Percentiles rank a stretch among this genome's conserved stretches.
Evolutionary conservation across 1,284 basidiomycete species (phyloP).

Genomic region (Bondarzewia mesenterica): DNA sequence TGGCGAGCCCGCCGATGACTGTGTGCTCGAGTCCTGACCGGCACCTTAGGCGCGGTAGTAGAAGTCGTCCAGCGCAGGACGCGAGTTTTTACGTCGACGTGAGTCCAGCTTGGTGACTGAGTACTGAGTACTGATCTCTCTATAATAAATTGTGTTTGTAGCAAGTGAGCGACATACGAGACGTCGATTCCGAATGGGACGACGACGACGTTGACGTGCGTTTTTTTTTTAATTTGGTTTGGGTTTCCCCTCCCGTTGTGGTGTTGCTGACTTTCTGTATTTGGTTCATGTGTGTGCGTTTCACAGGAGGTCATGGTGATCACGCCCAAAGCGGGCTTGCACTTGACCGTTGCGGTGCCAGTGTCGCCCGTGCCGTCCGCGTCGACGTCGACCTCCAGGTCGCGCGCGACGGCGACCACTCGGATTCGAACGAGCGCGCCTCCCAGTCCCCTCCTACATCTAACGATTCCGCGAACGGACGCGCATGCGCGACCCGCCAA

Average conservation of each 20-base stretch:
- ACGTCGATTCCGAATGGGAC: conserved; percentile 31
- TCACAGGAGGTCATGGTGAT: conserved; percentile 34
- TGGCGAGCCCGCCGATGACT: background rate
- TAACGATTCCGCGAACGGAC: no score
- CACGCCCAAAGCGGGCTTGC: conserved; percentile 20
- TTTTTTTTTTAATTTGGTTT: no score
- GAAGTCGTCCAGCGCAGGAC: conserved; percentile 14
- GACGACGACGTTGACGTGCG: conserved; percentile 34
- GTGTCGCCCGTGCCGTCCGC: background rate
- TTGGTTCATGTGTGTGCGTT: background rate
- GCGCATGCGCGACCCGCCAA: no score
- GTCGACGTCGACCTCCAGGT: background rate
- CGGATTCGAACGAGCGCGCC: conserved; percentile 9
- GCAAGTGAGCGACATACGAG: conserved; percentile 26
- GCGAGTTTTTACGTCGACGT: conserved; percentile 34
- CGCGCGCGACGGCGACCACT: no score
- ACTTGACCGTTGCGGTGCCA: background rate
- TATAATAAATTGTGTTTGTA: conserved; percentile 11
- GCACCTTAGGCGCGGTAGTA: conserved; percentile 1
- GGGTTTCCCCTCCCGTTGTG: background rate
- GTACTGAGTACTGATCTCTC: background rate
- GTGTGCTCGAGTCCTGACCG: conserved; percentile 1
- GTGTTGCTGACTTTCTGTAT: background rate
- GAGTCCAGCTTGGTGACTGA: conserved; percentile 1
- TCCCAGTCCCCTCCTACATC: conserved; percentile 4